Percentiles rank a stretch among this genome's conserved stretches.
phyloP scores from a whole-genome alignment of 768 basidiomycete species.

The Pseudohyphozyma bogoriensis region DNA sequence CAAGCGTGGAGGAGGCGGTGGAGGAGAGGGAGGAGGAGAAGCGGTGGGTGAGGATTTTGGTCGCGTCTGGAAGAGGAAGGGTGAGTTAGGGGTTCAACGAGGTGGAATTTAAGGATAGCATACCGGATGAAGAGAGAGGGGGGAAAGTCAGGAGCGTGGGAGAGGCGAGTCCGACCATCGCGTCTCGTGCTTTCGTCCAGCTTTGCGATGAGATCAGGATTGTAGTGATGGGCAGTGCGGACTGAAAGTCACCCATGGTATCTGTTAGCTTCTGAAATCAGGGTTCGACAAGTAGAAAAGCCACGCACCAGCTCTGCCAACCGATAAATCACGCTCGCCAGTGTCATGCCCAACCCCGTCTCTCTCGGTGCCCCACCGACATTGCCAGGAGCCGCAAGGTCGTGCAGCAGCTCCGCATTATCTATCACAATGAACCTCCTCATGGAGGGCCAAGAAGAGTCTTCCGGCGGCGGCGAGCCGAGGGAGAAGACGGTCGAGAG shows the following conservation, averaged over 20 bases:
- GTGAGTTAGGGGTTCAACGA: background rate
- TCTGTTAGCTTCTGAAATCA: no score
- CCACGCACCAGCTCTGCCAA: slow-evolving; percentile 11
- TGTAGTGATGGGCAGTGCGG: slow-evolving; percentile 9
- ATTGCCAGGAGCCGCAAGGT: slow-evolving; percentile 4
- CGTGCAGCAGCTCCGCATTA: slow-evolving; percentile 18
- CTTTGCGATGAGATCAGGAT: slow-evolving; percentile 11
- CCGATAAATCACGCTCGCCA: slow-evolving; percentile 15
- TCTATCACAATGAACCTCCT: slow-evolving; percentile 16
- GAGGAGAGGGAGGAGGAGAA: slow-evolving; percentile 2
- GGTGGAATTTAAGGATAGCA: background rate
- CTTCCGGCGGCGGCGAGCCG: background rate
- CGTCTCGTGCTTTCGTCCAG: slow-evolving; percentile 22
- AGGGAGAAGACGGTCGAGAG: slow-evolving; percentile 19
- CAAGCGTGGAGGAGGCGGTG: background rate
- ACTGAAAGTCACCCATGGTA: background rate
- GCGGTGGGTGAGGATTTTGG: slow-evolving; percentile 3
- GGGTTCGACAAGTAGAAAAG: background rate
- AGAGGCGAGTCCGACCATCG: slow-evolving; percentile 13
- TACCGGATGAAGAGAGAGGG: background rate
- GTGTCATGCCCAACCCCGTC: slow-evolving; percentile 21
- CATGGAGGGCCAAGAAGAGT: background rate
- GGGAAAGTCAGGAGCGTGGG: slow-evolving; percentile 7
- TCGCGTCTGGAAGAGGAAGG: background rate
- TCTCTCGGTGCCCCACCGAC: slow-evolving; percentile 5